phyloP scores from a whole-genome alignment of 768 basidiomycete species.

The Xerocomellus intermedius region DNA sequence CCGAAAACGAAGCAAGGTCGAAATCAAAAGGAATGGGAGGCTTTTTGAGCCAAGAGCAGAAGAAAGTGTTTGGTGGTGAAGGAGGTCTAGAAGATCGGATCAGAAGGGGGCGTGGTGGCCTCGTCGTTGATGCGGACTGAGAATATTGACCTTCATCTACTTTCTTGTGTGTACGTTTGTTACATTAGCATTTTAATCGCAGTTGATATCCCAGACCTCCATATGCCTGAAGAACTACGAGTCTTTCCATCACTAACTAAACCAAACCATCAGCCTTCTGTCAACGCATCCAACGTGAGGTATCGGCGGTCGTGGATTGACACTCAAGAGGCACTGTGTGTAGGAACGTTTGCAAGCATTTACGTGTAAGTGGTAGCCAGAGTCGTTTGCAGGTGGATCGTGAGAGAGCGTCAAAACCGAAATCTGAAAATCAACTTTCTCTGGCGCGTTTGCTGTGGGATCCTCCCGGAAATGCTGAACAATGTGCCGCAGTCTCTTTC shows the following conservation, averaged over 20 bases:
- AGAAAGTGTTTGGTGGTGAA: constrained; percentile 75
- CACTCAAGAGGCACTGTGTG: background rate
- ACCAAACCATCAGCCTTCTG: no score
- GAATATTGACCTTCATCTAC: background rate
- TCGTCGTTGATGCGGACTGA: constrained; percentile 56
- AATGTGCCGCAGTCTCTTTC: background rate
- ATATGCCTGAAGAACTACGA: background rate
- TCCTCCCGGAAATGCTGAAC: background rate
- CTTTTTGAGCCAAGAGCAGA: constrained; percentile 82
- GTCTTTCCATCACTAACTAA: background rate
- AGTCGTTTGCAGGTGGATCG: background rate
- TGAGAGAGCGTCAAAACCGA: background rate
- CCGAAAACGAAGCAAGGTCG: constrained; percentile 62
- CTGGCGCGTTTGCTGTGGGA: background rate
- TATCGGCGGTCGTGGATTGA: background rate
- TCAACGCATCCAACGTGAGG: background rate
- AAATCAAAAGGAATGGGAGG: constrained; percentile 77
- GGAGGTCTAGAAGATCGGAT: constrained; percentile 82
- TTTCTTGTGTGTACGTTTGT: constrained; percentile 7
- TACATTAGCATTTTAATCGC: constrained; percentile 1
- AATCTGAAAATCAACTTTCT: background rate
- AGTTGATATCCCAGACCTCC: background rate
- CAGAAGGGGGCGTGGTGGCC: constrained; percentile 63
- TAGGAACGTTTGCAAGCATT: background rate
- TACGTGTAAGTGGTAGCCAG: no score